A percentile compares a stretch with the other conserved stretches of the same genome.
phyloP scores from a whole-genome alignment of 768 basidiomycete species.

The Rhizopogon vinicolor region DNA sequence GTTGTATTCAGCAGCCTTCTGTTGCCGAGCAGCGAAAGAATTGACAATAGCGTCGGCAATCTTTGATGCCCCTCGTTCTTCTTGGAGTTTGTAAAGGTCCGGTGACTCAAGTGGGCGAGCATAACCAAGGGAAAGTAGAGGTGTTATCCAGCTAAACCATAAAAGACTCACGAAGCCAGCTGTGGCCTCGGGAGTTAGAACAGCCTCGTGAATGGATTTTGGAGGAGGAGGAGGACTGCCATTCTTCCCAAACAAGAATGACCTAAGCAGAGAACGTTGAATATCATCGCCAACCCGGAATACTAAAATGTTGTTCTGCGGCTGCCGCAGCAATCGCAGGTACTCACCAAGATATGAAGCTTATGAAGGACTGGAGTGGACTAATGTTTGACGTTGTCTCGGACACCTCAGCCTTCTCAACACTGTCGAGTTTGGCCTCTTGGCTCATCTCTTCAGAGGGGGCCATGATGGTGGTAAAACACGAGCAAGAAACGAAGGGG shows the following conservation, averaged over 20 bases:
- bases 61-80: constrained; percentile 49
- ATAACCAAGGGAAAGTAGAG: constrained; percentile 70
- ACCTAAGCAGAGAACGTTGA: background rate
- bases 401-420: background rate
- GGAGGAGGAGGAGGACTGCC: constrained; percentile 36
- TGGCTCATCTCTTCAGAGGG: background rate
- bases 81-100: constrained; percentile 77
- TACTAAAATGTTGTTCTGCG: too few relatives aligned
- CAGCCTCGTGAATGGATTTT: constrained; percentile 54
- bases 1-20: constrained; percentile 68
- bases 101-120: constrained; percentile 73
- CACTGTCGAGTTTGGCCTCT: background rate
- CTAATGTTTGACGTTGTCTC: background rate
- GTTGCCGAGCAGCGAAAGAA: constrained; percentile 58
- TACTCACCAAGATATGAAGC: background rate
- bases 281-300: background rate
- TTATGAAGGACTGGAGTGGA: background rate
- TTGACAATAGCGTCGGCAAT: constrained; percentile 60
- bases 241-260: background rate
- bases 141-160: constrained; percentile 74
- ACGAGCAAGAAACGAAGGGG: too few relatives aligned
- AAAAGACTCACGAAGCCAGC: constrained; percentile 57
- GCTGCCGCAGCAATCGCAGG: too few relatives aligned
- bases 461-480: background rate
- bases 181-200: constrained; percentile 58